Percentiles rank a stretch among this genome's conserved stretches.
Conservation (phyloP, 257 asterid genomes). For the Lycium barbarum region DNA sequence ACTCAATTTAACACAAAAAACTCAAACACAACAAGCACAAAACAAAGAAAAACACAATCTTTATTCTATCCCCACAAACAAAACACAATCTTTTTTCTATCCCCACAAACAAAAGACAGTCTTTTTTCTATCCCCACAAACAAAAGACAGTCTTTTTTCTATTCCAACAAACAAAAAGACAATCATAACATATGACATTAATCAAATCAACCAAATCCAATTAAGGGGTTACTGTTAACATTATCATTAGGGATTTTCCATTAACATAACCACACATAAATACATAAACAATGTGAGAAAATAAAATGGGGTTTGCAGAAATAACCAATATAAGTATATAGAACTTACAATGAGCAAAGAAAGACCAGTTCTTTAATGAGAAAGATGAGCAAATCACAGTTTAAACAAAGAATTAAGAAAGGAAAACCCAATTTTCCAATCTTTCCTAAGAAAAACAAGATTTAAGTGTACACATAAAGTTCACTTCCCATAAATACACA, state of each 20-base stretch:
- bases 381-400: constrained; percentile 21
- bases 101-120: not conserved
- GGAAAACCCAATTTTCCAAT: constrained; percentile 29
- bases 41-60: not conserved
- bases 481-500: constrained; percentile 32
- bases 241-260: not conserved
- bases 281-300: not conserved
- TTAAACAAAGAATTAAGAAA: not conserved
- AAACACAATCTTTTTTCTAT: not conserved
- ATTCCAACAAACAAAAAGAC: not conserved
- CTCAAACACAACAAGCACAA: not conserved
- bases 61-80: not conserved
- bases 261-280: not conserved
- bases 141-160: not conserved
- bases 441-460: not conserved
- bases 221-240: not conserved
- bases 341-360: constrained; percentile 23
- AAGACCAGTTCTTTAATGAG: constrained; percentile 20
- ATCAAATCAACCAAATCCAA: not conserved
- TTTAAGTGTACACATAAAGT: constrained; percentile 38
- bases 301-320: not conserved
- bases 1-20: not conserved
- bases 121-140: not conserved
- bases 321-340: not conserved
- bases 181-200: not conserved